These are phyloP conservation scores for Priceomyces castillae DNA, from an alignment of 805 yeast species.

Conservation along the genomic window DNA sequence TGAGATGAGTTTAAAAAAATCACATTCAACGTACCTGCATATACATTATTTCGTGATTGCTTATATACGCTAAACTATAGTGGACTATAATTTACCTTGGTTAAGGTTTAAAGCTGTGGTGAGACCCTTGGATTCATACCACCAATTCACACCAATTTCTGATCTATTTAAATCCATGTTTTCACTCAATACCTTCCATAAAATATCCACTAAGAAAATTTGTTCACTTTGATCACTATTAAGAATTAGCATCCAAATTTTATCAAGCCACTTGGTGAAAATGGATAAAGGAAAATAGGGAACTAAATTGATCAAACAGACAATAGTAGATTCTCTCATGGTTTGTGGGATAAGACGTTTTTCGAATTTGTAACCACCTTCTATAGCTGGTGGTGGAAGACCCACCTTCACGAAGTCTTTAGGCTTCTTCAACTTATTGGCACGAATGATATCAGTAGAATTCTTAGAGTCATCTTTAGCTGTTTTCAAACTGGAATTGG, in stretches of 20 bases:
- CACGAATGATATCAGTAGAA: conserved; percentile 22
- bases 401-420: conserved; percentile 22
- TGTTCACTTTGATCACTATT: conserved; percentile 38
- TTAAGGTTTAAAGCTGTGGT: background rate
- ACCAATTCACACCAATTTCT: conserved; percentile 57
- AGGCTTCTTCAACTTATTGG: conserved; percentile 33
- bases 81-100: background rate
- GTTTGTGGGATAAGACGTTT: conserved; percentile 35
- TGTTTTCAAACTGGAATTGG: conserved; percentile 33
- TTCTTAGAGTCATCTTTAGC: conserved; percentile 16
- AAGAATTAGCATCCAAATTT: conserved; percentile 34
- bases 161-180: conserved; percentile 57
- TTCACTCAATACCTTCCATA: conserved; percentile 58
- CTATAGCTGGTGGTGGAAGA: conserved; percentile 9
- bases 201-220: conserved; percentile 32
- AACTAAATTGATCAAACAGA: conserved; percentile 47
- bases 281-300: conserved; percentile 48
- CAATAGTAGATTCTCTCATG: conserved; percentile 46
- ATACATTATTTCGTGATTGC: too few relatives aligned
- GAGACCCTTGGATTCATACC: conserved; percentile 45
- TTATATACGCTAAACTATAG: too few relatives aligned
- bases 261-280: conserved; percentile 48
- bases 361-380: conserved; percentile 18
- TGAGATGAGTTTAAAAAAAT: background rate
- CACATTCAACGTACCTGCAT: background rate